Conservation (phyloP, 345 rosid species). For the Jatropha curcas region DNA sequence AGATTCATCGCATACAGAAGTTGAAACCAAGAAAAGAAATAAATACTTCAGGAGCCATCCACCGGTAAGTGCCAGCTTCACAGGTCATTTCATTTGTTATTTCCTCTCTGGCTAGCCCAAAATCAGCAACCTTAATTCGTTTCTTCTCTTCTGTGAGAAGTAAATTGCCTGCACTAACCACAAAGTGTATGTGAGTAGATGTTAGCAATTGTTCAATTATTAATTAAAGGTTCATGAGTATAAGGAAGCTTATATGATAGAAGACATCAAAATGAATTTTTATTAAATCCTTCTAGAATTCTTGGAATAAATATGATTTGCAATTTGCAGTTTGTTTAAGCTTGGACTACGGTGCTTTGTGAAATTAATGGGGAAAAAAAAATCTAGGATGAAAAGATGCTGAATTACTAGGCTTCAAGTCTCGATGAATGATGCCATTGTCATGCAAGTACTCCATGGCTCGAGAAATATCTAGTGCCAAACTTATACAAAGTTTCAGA, state of each 20-base stretch:
- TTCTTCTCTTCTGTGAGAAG: conserved; percentile 47
- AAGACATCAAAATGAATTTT: neutral
- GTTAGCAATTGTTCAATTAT: neutral
- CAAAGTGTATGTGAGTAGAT: neutral
- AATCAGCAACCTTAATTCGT: conserved; percentile 54
- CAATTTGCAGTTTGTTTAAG: neutral
- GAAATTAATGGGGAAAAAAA: neutral
- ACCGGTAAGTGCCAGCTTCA: conserved; percentile 65
- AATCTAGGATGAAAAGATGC: neutral
- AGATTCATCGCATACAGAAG: neutral
- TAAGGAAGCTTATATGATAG: neutral
- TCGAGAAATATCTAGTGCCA: conserved; percentile 57
- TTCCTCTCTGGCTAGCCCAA: conserved; percentile 62
- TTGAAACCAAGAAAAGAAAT: conserved; percentile 1
- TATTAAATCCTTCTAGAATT: neutral
- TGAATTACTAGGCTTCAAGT: conserved; percentile 63
- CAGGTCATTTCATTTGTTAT: conserved; percentile 43
- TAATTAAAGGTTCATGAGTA: neutral
- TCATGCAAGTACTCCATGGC: conserved; percentile 75
- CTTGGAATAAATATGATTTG: neutral
- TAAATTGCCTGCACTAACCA: conserved; percentile 46
- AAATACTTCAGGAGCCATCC: conserved; percentile 84
- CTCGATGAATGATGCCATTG: conserved; percentile 71
- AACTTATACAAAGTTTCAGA: conserved; percentile 36
- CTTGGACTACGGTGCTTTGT: no score